Evolutionary conservation across 2,329 filamentous ascomycete genomes (phyloP).

Genomic region (Arthrobotrys iridis): DNA sequence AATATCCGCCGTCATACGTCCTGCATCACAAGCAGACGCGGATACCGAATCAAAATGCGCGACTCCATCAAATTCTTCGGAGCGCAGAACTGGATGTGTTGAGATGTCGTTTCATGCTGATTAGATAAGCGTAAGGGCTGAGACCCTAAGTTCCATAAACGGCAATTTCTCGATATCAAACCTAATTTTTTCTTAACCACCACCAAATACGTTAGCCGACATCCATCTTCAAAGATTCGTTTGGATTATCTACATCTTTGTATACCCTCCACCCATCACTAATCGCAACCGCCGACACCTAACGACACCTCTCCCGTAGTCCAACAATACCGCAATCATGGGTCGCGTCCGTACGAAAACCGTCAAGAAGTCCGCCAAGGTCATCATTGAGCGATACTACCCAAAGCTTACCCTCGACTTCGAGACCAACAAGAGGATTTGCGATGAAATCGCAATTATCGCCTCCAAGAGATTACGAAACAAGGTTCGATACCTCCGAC

Average conservation of each 20-base stretch:
- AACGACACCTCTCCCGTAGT: conserved; percentile 22
- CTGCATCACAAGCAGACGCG: not conserved
- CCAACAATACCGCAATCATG: conserved; percentile 50
- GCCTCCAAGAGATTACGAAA: conserved; percentile 98
- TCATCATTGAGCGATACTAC: conserved; percentile 99
- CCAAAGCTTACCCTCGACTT: conserved; percentile 98
- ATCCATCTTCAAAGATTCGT: conserved; percentile 19
- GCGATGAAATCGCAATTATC: conserved; percentile 99
- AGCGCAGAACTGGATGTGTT: conserved; percentile 21
- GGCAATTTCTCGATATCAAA: conserved; percentile 48
- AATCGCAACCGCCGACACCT: conserved; percentile 15
- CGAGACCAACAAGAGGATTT: conserved; percentile 99
- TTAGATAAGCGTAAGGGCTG: conserved; percentile 46
- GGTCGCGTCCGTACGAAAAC: conserved; percentile 73
- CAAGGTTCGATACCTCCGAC: conserved; percentile 73
- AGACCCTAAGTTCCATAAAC: conserved; percentile 30
- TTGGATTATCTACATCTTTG: conserved; percentile 19
- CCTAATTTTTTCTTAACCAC: conserved; percentile 37
- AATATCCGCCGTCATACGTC: not conserved
- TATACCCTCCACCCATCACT: conserved; percentile 25
- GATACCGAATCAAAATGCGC: not conserved
- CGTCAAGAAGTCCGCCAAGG: conserved; percentile 91
- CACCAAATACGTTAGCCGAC: conserved; percentile 26
- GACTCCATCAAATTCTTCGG: not conserved
- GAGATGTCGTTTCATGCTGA: conserved; percentile 19